Base-by-base conservation (phyloP, 306 rosid genomes). In the Cucumis cinereus region DNA sequence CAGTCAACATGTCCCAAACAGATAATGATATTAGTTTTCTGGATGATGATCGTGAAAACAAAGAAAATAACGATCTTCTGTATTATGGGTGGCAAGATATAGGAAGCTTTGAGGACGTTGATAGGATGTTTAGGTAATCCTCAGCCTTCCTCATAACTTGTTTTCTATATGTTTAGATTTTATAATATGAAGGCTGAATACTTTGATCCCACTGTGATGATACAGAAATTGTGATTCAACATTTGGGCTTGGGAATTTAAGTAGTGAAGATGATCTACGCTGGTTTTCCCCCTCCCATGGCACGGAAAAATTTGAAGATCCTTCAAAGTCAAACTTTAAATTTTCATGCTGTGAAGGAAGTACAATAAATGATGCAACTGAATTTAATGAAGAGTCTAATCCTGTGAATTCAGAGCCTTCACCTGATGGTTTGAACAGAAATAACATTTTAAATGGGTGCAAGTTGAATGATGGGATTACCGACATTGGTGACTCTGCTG, bases 71-170 rank as follows among this genome's bases (percentile, higher is more conserved):
- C 24, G 86, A 82, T 77, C 82, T 82, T 38, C 57, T 79, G 7
- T 82, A 59, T 76, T 77, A 81, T 81, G 91, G 88, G 64, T 92
- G 97, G 97, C 83, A 82, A 45, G 91, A 90, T 79, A 90, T 92
- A 35, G 97, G 88, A 71, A 84, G 87, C 67, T 92, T 92, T 81
- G 97, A 90, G 81, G 97, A 92, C 56, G 90, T 92, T 76, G 93
- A 92, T 84, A 85, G 91, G 85, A 88, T 92, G 96, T 87, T 92
- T 74, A 85, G 88, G 95, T 90, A 84, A 67, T 78, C 73, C 66
- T 80, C 49, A 52, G 87, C 80, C 26, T 68, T 74, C 58, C 38
- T 53, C 50, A 11, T 63, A 77, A 7, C 52, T 20, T 58, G 50
- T 28, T 33, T 40, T 16, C 45, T 71, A 56, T 61, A 55, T 71